Percentiles rank a stretch among this genome's conserved stretches.
phyloP scores from a whole-genome alignment of 164 flowering plant genomes.

The Cinnamomum micranthum region DNA sequence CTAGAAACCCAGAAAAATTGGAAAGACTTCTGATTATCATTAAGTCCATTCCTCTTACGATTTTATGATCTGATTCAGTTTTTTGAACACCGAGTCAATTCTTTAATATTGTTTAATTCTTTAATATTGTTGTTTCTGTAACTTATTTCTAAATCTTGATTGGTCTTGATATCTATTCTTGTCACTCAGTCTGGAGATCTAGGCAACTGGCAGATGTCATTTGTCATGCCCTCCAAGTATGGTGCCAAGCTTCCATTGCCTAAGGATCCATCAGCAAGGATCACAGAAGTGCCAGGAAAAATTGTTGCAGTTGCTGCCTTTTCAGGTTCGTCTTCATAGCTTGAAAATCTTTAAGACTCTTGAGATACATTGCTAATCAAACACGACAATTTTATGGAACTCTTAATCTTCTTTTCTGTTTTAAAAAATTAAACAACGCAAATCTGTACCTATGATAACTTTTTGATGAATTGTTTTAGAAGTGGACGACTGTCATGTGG shows the following conservation, averaged over 20 bases:
- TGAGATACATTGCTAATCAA: too few species aligned
- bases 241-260: conserved; percentile 75
- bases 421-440: too few species aligned
- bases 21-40: background rate
- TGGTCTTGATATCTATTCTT: background rate
- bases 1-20: too few species aligned
- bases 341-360: background rate
- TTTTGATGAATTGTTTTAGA: background rate
- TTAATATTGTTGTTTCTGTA: background rate
- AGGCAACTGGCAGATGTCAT: conserved; percentile 86
- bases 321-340: conserved; percentile 53
- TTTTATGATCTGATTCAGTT: background rate
- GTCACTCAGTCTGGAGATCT: conserved; percentile 38
- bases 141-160: background rate
- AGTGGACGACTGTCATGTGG: background rate
- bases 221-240: conserved; percentile 94
- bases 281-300: conserved; percentile 64
- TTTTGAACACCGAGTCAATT: background rate
- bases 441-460: background rate
- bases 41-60: background rate
- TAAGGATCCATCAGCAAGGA: conserved; percentile 63
- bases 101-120: background rate
- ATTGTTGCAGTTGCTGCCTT: conserved; percentile 73
- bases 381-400: background rate
- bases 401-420: background rate